Evolutionary conservation across 768 basidiomycete species (phyloP).

Genomic region (Pisolithus sp.): DNA sequence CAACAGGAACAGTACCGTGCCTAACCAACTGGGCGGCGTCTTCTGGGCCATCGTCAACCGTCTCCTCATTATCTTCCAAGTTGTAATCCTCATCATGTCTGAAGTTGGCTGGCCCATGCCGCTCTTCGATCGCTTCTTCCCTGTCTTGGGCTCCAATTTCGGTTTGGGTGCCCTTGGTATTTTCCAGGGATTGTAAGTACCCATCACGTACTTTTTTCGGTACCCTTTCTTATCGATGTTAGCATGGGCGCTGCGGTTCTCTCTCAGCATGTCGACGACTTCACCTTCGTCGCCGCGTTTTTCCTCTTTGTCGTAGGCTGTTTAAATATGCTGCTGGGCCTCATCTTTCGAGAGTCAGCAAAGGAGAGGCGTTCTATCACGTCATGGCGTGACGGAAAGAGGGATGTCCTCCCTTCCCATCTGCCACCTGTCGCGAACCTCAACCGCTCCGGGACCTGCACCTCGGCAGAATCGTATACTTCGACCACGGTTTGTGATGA

Average conservation of each 20-base stretch:
- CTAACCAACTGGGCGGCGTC: constrained; percentile 82
- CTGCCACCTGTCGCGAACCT: constrained; percentile 15
- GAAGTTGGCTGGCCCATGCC: constrained; percentile 75
- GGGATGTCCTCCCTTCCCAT: constrained; percentile 46
- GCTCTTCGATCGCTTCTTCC: constrained; percentile 83
- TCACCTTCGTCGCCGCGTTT: constrained; percentile 87
- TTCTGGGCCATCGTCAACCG: constrained; percentile 91
- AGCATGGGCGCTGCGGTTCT: constrained; percentile 68
- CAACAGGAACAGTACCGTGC: constrained; percentile 67
- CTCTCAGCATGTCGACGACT: constrained; percentile 76
- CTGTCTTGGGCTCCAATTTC: constrained; percentile 77
- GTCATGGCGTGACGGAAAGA: constrained; percentile 51
- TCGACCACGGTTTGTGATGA: constrained; percentile 28
- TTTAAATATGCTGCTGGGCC: constrained; percentile 73
- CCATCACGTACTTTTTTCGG: neutral
- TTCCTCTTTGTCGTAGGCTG: constrained; percentile 90
- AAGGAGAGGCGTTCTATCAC: constrained; percentile 58
- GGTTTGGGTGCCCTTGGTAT: constrained; percentile 84
- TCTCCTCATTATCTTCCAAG: constrained; percentile 82
- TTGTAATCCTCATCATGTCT: constrained; percentile 71
- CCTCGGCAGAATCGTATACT: constrained; percentile 16
- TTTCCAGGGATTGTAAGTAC: constrained; percentile 74
- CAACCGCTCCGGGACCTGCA: constrained; percentile 18
- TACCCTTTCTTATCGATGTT: constrained; percentile 4
- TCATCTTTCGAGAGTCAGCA: constrained; percentile 61